phyloP scores from a whole-genome alignment of 148 eudicot genomes.

The Gaultheria prostrata region DNA sequence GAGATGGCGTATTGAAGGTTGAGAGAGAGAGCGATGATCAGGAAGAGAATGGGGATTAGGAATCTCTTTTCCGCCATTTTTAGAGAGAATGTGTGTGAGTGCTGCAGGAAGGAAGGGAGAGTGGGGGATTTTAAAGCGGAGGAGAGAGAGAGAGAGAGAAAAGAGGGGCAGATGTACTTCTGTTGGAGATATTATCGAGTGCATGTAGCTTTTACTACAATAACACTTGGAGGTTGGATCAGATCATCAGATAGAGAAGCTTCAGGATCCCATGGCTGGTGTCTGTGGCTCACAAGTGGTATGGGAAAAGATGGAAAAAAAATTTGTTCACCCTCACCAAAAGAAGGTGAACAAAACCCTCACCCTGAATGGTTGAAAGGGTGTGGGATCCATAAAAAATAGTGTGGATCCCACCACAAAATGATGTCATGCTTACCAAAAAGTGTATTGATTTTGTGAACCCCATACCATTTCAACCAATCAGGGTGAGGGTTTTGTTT shows the following conservation, averaged over 20 bases:
- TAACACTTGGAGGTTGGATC: not conserved
- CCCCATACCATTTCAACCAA: too few relatives aligned
- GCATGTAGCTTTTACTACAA: not conserved
- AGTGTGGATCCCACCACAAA: too few relatives aligned
- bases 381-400: too few relatives aligned
- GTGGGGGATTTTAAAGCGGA: not conserved
- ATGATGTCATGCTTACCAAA: too few relatives aligned
- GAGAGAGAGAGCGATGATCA: constrained; percentile 25
- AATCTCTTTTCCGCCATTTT: not conserved
- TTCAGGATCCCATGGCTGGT: not conserved
- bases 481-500: too few relatives aligned
- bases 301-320: too few relatives aligned
- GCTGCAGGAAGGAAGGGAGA: not conserved
- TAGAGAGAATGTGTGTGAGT: not conserved
- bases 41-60: not conserved
- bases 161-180: not conserved
- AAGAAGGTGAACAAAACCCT: too few relatives aligned
- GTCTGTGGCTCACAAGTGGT: not conserved
- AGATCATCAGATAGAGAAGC: not conserved
- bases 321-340: too few relatives aligned
- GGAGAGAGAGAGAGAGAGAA: not conserved
- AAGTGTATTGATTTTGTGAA: too few relatives aligned
- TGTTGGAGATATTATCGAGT: not conserved
- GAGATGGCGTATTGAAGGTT: constrained; percentile 4
- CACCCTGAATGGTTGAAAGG: too few relatives aligned